Evolutionary conservation across 2,329 filamentous ascomycete species (phyloP).

Genomic region (Sclerotinia borealis): DNA sequence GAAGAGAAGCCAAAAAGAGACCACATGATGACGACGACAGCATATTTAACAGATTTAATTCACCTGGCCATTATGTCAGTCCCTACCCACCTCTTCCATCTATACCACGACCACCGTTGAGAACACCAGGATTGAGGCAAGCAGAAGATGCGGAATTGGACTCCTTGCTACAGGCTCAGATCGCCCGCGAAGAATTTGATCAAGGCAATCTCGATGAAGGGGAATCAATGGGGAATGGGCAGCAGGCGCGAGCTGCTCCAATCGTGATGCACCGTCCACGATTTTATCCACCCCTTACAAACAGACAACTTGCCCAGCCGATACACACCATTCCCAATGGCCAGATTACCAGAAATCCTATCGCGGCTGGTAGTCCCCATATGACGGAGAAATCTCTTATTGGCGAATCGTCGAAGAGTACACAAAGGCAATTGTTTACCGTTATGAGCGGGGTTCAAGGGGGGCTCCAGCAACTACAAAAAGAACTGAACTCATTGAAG

Average conservation of each 20-base stretch:
- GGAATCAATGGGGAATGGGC: not conserved
- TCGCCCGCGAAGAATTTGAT: constrained; percentile 17
- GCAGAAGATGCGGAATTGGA: constrained; percentile 17
- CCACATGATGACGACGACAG: not conserved
- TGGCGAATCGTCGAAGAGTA: constrained; percentile 20
- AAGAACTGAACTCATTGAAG: constrained; percentile 24
- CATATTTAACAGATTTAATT: constrained; percentile 6
- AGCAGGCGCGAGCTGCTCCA: not conserved
- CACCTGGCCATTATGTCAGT: constrained; percentile 13
- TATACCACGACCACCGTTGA: constrained; percentile 8
- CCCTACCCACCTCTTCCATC: constrained; percentile 12
- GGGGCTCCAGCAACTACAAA: constrained; percentile 24
- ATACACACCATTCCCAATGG: not conserved
- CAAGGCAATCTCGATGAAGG: constrained; percentile 6
- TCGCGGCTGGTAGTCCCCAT: not conserved
- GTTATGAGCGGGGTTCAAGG: constrained; percentile 22
- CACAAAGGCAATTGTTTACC: constrained; percentile 24
- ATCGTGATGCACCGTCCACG: constrained; percentile 2
- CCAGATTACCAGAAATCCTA: not conserved
- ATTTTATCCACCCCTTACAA: constrained; percentile 1
- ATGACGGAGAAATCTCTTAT: constrained; percentile 13
- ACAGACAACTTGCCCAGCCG: not conserved
- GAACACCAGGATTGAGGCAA: not conserved
- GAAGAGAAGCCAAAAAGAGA: not conserved
- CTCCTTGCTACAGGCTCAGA: constrained; percentile 20